Percentiles rank a stretch among this genome's conserved stretches.
These are phyloP conservation scores for Lichtheimia ramosa DNA, from an alignment of 371 early-diverging fungal genomes.

Conservation along the genomic window DNA sequence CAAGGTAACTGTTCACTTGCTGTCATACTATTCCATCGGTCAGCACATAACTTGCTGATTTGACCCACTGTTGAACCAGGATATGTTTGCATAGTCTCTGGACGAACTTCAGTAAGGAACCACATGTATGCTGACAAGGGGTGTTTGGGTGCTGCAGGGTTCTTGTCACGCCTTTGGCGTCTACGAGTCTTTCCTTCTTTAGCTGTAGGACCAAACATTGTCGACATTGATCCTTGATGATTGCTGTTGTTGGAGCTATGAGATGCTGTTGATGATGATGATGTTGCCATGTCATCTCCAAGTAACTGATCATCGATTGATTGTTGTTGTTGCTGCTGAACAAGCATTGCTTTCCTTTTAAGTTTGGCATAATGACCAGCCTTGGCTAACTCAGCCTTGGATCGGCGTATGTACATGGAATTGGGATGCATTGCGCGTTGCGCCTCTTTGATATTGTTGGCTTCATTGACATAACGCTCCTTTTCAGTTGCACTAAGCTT, in stretches of 20 bases:
- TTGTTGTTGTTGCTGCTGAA: slow-evolving; percentile 12
- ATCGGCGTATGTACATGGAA: slow-evolving; percentile 69
- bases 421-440: slow-evolving; percentile 56
- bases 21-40: slow-evolving; percentile 67
- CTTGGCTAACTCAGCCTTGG: slow-evolving; percentile 60
- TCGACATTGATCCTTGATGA: background rate
- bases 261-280: background rate
- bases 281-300: background rate
- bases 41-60: slow-evolving; percentile 70
- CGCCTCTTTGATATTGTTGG: slow-evolving; percentile 39
- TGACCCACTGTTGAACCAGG: slow-evolving; percentile 74
- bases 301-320: background rate
- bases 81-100: slow-evolving; percentile 57
- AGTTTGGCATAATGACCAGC: slow-evolving; percentile 44
- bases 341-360: slow-evolving; percentile 14
- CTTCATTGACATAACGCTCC: slow-evolving; percentile 35
- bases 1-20: slow-evolving; percentile 61
- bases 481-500: slow-evolving; percentile 42
- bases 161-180: slow-evolving; percentile 48
- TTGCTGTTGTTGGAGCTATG: background rate
- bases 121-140: slow-evolving; percentile 80
- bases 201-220: background rate
- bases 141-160: slow-evolving; percentile 72
- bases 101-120: slow-evolving; percentile 67
- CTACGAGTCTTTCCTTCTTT: slow-evolving; percentile 3